A percentile compares a stretch with the other conserved stretches of the same genome.
phyloP scores from a whole-genome alignment of 2,329 filamentous ascomycete genomes.

The Colletotrichum tanaceti region DNA sequence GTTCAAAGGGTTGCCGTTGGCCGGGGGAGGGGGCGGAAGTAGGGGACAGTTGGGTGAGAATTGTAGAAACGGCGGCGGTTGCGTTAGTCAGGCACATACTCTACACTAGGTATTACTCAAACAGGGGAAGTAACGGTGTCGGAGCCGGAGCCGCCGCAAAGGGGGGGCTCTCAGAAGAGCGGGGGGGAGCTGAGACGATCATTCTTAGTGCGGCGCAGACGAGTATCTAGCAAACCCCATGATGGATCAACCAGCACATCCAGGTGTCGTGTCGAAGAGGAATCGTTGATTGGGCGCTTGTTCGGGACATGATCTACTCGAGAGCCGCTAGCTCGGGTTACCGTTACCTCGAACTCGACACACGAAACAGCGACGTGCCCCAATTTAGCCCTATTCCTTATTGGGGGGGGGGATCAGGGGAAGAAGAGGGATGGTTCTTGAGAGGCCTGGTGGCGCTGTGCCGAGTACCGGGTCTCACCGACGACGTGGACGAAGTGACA shows the following conservation, averaged over 20 bases:
- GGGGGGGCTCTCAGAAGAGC: background rate
- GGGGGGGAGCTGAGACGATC: background rate
- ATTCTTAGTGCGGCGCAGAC: background rate
- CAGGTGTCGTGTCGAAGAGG: background rate
- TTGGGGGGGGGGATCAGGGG: background rate
- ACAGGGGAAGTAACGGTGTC: slow-evolving; percentile 8
- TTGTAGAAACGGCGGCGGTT: slow-evolving; percentile 6
- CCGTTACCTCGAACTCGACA: slow-evolving; percentile 31
- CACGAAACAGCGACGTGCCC: slow-evolving; percentile 32
- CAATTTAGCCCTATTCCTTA: slow-evolving; percentile 22
- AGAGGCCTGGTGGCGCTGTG: background rate
- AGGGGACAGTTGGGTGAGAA: background rate
- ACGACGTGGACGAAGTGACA: background rate
- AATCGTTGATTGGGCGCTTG: slow-evolving; percentile 24
- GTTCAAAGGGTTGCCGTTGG: background rate
- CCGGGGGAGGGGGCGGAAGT: background rate
- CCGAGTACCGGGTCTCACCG: slow-evolving; percentile 6
- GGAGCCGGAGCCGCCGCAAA: slow-evolving; percentile 1
- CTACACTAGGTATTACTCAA: too few relatives aligned
- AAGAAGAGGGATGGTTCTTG: background rate
- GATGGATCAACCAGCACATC: background rate
- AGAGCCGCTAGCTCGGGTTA: slow-evolving; percentile 35
- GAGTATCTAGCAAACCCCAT: background rate
- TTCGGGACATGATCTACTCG: slow-evolving; percentile 34
- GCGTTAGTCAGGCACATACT: slow-evolving; percentile 12